phyloP scores from a whole-genome alignment of 176 grass and related monocot genomes.

The Carex parvula region DNA sequence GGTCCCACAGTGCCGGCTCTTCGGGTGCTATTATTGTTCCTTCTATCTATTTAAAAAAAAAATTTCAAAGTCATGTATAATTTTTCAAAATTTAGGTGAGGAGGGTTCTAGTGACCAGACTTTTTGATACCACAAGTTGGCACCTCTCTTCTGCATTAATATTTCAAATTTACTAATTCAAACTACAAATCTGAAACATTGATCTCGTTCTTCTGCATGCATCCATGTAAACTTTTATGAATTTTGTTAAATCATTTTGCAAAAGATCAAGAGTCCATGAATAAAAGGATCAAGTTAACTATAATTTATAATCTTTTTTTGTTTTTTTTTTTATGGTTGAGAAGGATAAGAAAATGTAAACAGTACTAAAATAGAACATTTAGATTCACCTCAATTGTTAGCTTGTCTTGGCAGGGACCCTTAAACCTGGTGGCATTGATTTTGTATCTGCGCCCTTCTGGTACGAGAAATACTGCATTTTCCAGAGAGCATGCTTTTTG shows the following conservation, averaged over 20 bases:
- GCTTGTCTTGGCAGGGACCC: constrained; percentile 58
- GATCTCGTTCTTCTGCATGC: neutral
- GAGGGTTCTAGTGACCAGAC: neutral
- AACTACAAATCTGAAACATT: neutral
- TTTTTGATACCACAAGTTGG: too few species aligned
- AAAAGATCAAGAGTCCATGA: neutral
- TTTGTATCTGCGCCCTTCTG: constrained; percentile 53
- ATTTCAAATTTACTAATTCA: neutral
- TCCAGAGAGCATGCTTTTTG: constrained; percentile 57
- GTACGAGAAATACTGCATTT: constrained; percentile 70
- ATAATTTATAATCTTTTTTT: neutral
- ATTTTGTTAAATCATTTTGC: neutral
- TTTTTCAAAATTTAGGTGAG: neutral
- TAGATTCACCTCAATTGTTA: constrained; percentile 59
- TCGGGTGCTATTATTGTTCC: constrained; percentile 80
- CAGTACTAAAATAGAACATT: neutral
- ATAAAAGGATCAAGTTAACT: neutral
- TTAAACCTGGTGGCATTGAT: constrained; percentile 46
- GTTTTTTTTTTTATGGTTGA: too few species aligned
- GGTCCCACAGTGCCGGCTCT: constrained; percentile 69
- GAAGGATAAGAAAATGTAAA: neutral
- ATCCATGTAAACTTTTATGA: neutral
- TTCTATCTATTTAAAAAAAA: constrained; percentile 43
- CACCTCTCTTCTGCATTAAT: neutral
- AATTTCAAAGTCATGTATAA: neutral